phyloP scores from a whole-genome alignment of 768 basidiomycete species.

The Xerocomellus chrysenteron region DNA sequence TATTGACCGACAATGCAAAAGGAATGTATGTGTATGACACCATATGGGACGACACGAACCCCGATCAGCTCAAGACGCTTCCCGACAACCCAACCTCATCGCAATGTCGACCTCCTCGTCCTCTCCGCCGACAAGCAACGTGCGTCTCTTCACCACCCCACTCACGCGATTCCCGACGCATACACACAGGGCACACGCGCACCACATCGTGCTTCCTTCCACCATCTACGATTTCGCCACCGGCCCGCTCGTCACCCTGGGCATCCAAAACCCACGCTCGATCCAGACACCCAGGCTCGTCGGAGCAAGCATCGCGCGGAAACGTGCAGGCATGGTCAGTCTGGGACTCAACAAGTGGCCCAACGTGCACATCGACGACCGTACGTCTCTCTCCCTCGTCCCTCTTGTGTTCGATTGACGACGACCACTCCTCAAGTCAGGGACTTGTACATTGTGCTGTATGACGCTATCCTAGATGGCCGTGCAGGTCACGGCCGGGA shows the following conservation, averaged over 20 bases:
- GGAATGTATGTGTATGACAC: slow-evolving; percentile 37
- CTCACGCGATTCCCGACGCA: neutral
- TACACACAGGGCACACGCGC: neutral
- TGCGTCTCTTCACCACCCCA: neutral
- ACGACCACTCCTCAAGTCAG: slow-evolving; percentile 3
- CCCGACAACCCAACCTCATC: slow-evolving; percentile 42
- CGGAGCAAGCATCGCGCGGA: slow-evolving; percentile 42
- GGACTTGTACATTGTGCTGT: slow-evolving; percentile 43
- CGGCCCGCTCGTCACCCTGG: slow-evolving; percentile 43
- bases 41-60: slow-evolving; percentile 49
- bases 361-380: slow-evolving; percentile 54
- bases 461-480: slow-evolving; percentile 32
- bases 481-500: slow-evolving; percentile 28
- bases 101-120: slow-evolving; percentile 49
- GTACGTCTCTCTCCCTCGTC: neutral
- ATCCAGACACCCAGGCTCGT: slow-evolving; percentile 53
- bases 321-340: slow-evolving; percentile 56
- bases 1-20: slow-evolving; percentile 43
- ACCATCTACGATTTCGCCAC: slow-evolving; percentile 59
- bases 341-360: slow-evolving; percentile 59
- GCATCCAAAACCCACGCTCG: slow-evolving; percentile 48
- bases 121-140: slow-evolving; percentile 39
- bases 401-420: neutral
- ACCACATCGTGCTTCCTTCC: slow-evolving; percentile 47
- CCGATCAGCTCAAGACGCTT: slow-evolving; percentile 45